These are phyloP conservation scores for Phytophthora capsici DNA, from an alignment of 352 stramenopile genomes.

Conservation along the genomic window DNA sequence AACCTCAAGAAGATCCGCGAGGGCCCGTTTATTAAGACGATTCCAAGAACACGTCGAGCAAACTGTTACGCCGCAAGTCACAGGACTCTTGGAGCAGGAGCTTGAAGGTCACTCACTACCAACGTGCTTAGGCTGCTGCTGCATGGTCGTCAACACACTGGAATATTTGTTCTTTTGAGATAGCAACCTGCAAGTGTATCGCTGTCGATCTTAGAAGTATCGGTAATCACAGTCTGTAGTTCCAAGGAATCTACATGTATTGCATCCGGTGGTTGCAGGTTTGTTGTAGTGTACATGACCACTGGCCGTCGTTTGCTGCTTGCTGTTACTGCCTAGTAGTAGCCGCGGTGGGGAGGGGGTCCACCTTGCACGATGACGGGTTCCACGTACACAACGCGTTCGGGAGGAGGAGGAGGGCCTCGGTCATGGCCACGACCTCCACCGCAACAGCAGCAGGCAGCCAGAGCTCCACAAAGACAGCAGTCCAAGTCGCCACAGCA, in stretches of 20 bases:
- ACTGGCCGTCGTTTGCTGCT: not conserved
- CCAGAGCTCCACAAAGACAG: constrained; percentile 35
- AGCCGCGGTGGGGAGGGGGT: constrained; percentile 22
- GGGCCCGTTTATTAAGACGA: not conserved
- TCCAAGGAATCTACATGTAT: not conserved
- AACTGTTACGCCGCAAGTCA: not conserved
- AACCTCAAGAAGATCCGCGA: not conserved
- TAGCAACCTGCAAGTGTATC: not conserved
- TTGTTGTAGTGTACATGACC: constrained; percentile 16
- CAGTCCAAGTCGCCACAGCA: constrained; percentile 33
- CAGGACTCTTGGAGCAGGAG: no score
- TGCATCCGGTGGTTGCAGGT: not conserved
- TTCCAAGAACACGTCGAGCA: not conserved
- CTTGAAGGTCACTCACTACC: not conserved
- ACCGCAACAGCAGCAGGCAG: constrained; percentile 30
- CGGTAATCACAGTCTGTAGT: not conserved
- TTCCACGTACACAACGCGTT: constrained; percentile 40
- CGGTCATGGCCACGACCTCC: constrained; percentile 18
- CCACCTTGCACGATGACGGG: constrained; percentile 30
- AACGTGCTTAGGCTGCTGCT: no score
- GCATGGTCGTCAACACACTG: no score
- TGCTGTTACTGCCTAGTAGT: constrained; percentile 18
- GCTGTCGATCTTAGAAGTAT: not conserved
- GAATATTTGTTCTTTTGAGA: no score
- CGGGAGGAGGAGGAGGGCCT: constrained; percentile 20